These are phyloP conservation scores for Apiospora pterosperma DNA, from an alignment of 2,329 filamentous ascomycete genomes.

Conservation along the genomic window DNA sequence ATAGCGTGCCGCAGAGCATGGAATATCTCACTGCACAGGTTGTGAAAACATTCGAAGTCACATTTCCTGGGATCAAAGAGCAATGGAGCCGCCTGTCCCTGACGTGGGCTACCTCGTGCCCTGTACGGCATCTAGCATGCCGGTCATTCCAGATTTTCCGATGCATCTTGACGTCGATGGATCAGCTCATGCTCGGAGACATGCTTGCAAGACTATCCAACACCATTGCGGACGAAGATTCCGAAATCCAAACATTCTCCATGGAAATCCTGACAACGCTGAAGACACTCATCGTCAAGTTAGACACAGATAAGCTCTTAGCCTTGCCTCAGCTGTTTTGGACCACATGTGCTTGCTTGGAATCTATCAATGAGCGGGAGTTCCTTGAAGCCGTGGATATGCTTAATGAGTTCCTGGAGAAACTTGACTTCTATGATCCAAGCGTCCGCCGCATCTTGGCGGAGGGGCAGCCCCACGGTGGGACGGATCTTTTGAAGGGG, in stretches of 20 bases:
- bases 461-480: slow-evolving; percentile 81
- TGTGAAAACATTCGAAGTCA: slow-evolving; percentile 78
- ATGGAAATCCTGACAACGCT: slow-evolving; percentile 97
- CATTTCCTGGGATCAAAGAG: slow-evolving; percentile 83
- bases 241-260: slow-evolving; percentile 92
- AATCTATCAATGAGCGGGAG: slow-evolving; percentile 94
- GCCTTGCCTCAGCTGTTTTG: slow-evolving; percentile 96
- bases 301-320: slow-evolving; percentile 74
- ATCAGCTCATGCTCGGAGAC: slow-evolving; percentile 92
- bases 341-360: slow-evolving; percentile 93
- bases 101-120: slow-evolving; percentile 95
- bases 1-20: slow-evolving; percentile 86
- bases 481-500: slow-evolving; percentile 84
- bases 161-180: slow-evolving; percentile 85
- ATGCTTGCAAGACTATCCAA: slow-evolving; percentile 96
- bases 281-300: slow-evolving; percentile 83
- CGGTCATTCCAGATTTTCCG: slow-evolving; percentile 97
- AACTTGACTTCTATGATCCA: slow-evolving; percentile 74
- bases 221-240: slow-evolving; percentile 92
- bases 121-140: slow-evolving; percentile 90
- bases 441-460: slow-evolving; percentile 67
- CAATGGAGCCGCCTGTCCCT: slow-evolving; percentile 88
- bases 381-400: slow-evolving; percentile 90
- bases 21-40: slow-evolving; percentile 77
- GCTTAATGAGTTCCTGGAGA: slow-evolving; percentile 81